Base-by-base conservation (phyloP, 208 protist species). In the Wallacemonas sp. region DNA sequence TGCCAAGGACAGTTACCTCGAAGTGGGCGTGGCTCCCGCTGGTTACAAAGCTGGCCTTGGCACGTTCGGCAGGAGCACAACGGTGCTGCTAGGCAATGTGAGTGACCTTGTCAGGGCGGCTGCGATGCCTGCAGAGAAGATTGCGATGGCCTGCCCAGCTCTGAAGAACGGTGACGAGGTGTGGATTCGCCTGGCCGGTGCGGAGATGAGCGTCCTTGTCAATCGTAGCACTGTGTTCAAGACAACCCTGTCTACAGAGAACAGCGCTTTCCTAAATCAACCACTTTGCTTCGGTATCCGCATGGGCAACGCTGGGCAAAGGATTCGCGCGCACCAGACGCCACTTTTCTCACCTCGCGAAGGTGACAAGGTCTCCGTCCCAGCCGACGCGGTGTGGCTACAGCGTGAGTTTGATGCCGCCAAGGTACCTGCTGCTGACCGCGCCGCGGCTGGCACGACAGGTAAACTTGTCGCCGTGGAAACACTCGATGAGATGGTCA, bases 1-100 rank as follows among this genome's bases (percentile, higher is more conserved):
- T 19, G 42, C 42, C 42, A 46, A 46, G 42, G 42, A 46, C 42
- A 46, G 42, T 19, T 46, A 46, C 42, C 5, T 46, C 11, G 42
- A 46, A 19, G 42, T 46, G 11, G 42, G 42, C 42, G 42, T 46
- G 42, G 42, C 42, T 24, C 42, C 42, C 22, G 42, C 42, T 19
- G 17, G 42, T 19, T 46, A 46, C 42, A 19, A 46, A 19, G 42
- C 14, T 46, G 42, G 42, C 17, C 17, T 46, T 4, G 42, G 42
- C 22, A 5, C 17, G 11, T 46, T 46, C 17, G 42, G 11, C 3
- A 46, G 17, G 3, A 19, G 3, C 11, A 41, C 36, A 14, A 22
- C 42, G 14, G 17, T 46, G 42, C 3, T 46, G 42, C 42, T 46
- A 5, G 42, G 42, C 42, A 8, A 46, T 11, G 17, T 46, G 11